These are phyloP conservation scores for Aureobasidium sp. DNA, from an alignment of 2,329 filamentous ascomycete species.

Conservation along the genomic window DNA sequence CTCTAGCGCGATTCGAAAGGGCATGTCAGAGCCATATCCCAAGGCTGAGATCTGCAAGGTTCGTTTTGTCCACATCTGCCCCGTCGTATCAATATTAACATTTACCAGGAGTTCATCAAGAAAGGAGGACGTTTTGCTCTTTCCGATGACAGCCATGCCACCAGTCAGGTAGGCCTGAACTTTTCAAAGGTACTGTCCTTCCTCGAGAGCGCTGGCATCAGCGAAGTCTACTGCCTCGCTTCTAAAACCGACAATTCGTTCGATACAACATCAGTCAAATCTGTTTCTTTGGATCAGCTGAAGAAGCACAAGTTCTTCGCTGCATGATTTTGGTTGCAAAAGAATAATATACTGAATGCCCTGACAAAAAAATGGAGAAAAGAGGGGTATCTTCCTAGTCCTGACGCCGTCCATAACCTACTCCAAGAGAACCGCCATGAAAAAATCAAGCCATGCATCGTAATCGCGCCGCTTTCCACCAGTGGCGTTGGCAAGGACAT, in stretches of 20 bases:
- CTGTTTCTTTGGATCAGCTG: slow-evolving; percentile 5
- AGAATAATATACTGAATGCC: not conserved
- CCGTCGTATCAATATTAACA: slow-evolving; percentile 19
- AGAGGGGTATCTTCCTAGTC: slow-evolving; percentile 7
- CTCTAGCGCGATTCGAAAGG: slow-evolving; percentile 79
- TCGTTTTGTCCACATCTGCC: slow-evolving; percentile 20
- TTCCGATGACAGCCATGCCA: slow-evolving; percentile 90
- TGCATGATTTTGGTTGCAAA: not conserved
- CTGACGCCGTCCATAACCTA: slow-evolving; percentile 9
- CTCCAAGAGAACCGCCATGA: slow-evolving; percentile 20
- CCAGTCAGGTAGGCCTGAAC: slow-evolving; percentile 80
- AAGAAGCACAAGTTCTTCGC: slow-evolving; percentile 12
- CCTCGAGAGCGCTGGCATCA: slow-evolving; percentile 58
- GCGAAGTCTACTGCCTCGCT: slow-evolving; percentile 43
- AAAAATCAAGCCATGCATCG: slow-evolving; percentile 21
- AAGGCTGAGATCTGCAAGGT: slow-evolving; percentile 69
- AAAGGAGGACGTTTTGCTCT: slow-evolving; percentile 78
- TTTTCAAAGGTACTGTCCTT: slow-evolving; percentile 66
- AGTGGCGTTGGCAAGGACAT: slow-evolving; percentile 20
- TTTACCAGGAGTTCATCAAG: slow-evolving; percentile 58
- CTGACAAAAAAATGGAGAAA: not conserved
- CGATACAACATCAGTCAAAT: slow-evolving; percentile 2
- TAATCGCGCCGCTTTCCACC: slow-evolving; percentile 16
- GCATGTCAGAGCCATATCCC: slow-evolving; percentile 85
- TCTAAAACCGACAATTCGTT: slow-evolving; percentile 11